Evolutionary conservation across 73 alveolate species (phyloP).

Genomic region (Symbiodinium pilosum): DNA sequence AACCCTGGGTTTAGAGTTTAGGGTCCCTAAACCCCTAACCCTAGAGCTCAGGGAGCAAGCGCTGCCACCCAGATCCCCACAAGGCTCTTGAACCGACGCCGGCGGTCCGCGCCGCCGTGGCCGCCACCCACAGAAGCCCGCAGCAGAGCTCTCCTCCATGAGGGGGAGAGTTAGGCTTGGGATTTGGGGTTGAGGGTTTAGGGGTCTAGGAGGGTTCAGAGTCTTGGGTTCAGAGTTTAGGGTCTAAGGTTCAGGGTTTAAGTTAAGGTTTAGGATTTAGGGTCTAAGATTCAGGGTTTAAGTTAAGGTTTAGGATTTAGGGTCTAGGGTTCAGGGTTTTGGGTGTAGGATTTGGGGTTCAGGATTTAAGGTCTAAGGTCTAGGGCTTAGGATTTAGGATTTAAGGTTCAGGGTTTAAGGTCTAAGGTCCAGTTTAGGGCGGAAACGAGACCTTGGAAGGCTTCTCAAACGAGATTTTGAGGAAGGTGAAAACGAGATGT

Average conservation of each 20-base stretch:
- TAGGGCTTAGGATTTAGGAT: neutral
- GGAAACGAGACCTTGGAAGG: no score
- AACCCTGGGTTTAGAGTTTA: neutral
- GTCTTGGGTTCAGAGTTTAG: neutral
- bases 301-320: neutral
- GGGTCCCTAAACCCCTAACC: neutral
- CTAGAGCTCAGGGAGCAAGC: neutral
- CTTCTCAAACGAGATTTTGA: no score
- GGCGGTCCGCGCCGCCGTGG: slow-evolving; percentile 64
- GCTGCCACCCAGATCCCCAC: neutral
- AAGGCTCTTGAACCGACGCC: slow-evolving; percentile 72
- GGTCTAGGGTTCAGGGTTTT: neutral
- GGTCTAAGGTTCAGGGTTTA: neutral
- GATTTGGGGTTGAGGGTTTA: neutral
- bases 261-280: neutral
- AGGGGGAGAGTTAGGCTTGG: neutral
- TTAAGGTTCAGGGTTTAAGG: neutral
- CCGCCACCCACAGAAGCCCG: slow-evolving; percentile 93
- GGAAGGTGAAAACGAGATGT: no score
- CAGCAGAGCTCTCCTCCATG: slow-evolving; percentile 71
- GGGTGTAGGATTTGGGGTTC: neutral
- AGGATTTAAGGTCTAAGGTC: neutral
- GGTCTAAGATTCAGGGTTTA: neutral
- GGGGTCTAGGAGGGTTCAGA: neutral
- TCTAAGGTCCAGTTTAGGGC: no score